phyloP scores from a whole-genome alignment of 1,139 yeast species.

The Suhomyces chickasaworum region DNA sequence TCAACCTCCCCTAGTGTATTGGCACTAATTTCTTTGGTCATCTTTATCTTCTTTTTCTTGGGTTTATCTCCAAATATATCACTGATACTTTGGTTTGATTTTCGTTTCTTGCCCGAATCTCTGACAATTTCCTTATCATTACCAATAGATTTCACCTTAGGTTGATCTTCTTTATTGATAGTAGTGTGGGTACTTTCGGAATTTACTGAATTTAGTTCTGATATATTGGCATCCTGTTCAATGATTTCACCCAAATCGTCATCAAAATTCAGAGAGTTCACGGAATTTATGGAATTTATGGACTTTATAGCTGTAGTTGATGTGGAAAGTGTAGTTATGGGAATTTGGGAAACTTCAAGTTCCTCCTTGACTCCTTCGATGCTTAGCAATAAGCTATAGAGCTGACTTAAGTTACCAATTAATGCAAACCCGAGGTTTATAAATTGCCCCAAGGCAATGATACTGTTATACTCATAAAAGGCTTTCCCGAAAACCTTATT shows the following conservation, averaged over 20 bases:
- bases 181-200: no score
- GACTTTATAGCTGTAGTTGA: no score
- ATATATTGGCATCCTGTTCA: neutral
- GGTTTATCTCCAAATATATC: slow-evolving; percentile 27
- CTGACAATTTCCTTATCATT: slow-evolving; percentile 22
- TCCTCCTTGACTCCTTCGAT: slow-evolving; percentile 22
- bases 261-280: slow-evolving; percentile 4
- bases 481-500: slow-evolving; percentile 49
- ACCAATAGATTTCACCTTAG: neutral
- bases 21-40: no score
- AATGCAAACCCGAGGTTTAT: slow-evolving; percentile 72
- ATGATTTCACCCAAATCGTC: slow-evolving; percentile 10
- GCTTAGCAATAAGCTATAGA: slow-evolving; percentile 37
- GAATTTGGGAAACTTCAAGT: neutral
- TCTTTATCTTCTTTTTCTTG: slow-evolving; percentile 14
- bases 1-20: no score
- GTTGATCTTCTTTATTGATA: no score
- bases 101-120: slow-evolving; percentile 30
- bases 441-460: slow-evolving; percentile 78
- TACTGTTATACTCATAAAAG: slow-evolving; percentile 63
- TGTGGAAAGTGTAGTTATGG: neutral
- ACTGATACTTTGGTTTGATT: slow-evolving; percentile 20
- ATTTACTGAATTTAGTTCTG: neutral
- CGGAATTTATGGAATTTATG: slow-evolving; percentile 8
- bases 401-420: slow-evolving; percentile 56